phyloP scores from a whole-genome alignment of 1,284 basidiomycete genomes.

The Boletellus deceptivus region DNA sequence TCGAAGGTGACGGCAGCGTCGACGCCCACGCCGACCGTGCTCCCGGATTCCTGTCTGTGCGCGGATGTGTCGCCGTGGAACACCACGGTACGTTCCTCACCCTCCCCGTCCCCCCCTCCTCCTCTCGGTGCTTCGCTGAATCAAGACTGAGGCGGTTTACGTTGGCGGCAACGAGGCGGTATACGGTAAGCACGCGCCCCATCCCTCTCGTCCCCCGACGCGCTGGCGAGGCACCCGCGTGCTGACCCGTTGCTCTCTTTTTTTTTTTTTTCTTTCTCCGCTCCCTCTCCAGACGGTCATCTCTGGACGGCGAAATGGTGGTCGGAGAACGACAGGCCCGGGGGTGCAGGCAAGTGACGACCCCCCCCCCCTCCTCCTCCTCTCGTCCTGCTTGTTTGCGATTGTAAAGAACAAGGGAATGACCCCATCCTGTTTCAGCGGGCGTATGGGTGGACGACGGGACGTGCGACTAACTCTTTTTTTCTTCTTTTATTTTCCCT shows the following conservation, averaged over 20 bases:
- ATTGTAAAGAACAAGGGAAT: background rate
- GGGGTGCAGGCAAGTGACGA: constrained; percentile 32
- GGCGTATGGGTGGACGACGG: constrained; percentile 44
- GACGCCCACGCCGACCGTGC: constrained; percentile 20
- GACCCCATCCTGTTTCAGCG: constrained; percentile 14
- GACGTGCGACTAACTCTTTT: constrained; percentile 26
- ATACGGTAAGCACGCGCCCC: constrained; percentile 39
- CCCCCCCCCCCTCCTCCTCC: background rate
- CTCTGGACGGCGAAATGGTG: constrained; percentile 62
- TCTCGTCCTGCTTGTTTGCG: too few species aligned
- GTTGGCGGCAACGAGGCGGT: constrained; percentile 47
- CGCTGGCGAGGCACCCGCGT: too few species aligned
- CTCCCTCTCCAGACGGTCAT: constrained; percentile 31
- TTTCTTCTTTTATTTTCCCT: too few species aligned
- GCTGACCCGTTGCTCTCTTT: background rate
- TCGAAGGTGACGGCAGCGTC: constrained; percentile 23
- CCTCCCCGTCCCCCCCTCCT: background rate
- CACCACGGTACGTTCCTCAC: constrained; percentile 30
- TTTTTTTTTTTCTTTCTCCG: background rate
- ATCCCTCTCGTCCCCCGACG: background rate
- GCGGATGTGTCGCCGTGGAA: constrained; percentile 53
- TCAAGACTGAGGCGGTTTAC: constrained; percentile 39
- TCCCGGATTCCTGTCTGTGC: constrained; percentile 39
- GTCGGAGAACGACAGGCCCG: constrained; percentile 47
- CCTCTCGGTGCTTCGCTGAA: background rate